These are phyloP conservation scores for Xylariaceae sp. DNA, from an alignment of 2,329 filamentous ascomycete species.

Conservation along the genomic window DNA sequence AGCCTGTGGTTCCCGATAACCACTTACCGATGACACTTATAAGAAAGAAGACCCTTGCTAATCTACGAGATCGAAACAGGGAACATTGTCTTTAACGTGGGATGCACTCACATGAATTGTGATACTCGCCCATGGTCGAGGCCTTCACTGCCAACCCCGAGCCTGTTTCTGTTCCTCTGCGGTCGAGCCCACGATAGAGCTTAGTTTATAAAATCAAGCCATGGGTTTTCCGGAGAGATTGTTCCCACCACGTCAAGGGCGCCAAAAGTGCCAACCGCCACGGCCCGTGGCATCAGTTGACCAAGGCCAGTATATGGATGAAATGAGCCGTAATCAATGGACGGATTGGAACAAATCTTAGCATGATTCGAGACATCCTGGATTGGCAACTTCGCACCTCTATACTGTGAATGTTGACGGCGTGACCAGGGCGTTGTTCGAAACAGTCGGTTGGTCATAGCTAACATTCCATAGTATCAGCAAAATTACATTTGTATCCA, in stretches of 20 bases:
- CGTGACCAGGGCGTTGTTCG: conserved; percentile 59
- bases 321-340: conserved; percentile 53
- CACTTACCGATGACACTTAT: background rate
- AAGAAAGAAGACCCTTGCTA: background rate
- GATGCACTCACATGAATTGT: conserved; percentile 7
- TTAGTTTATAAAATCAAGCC: conserved; percentile 53
- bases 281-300: conserved; percentile 63
- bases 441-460: conserved; percentile 62
- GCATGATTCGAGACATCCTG: conserved; percentile 65
- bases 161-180: conserved; percentile 49
- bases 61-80: background rate
- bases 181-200: conserved; percentile 34
- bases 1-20: background rate
- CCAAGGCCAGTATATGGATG: conserved; percentile 64
- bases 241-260: conserved; percentile 66
- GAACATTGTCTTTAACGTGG: background rate
- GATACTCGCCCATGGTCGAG: conserved; percentile 16
- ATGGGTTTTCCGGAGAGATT: conserved; percentile 63
- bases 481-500: background rate
- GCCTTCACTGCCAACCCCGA: conserved; percentile 54
- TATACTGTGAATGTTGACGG: conserved; percentile 57
- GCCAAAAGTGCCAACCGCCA: conserved; percentile 61
- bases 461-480: conserved; percentile 24
- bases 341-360: conserved; percentile 59
- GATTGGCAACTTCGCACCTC: conserved; percentile 63